Conservation (phyloP, 2,329 filamentous ascomycete species). For the Lecanicillium sp. region DNA sequence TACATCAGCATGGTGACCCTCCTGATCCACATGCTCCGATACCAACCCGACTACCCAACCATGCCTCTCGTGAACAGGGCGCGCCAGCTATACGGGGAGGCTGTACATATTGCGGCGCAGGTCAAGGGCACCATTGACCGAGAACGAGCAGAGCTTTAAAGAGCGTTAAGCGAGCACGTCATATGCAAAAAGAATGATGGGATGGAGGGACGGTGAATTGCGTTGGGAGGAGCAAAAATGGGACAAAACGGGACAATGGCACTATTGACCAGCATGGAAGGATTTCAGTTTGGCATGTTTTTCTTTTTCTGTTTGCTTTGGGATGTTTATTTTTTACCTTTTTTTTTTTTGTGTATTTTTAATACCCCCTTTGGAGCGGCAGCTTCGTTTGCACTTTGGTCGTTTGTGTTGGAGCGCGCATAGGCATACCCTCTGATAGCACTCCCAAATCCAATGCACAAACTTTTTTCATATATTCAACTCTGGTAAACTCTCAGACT, state of each 20-base stretch:
- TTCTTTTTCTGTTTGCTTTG: not conserved
- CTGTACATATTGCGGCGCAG: slow-evolving; percentile 18
- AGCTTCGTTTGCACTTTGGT: not conserved
- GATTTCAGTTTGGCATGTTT: not conserved
- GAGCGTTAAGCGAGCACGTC: no score
- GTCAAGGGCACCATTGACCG: slow-evolving; percentile 23
- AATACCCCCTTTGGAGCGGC: not conserved
- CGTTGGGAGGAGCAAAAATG: no score
- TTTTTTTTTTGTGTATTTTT: not conserved
- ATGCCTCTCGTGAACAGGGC: slow-evolving; percentile 46
- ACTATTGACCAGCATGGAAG: slow-evolving; percentile 16
- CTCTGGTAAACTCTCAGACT: no score
- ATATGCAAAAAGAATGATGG: no score
- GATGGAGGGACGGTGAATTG: no score
- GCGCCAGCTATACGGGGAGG: slow-evolving; percentile 26
- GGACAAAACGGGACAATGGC: slow-evolving; percentile 22
- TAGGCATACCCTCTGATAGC: no score
- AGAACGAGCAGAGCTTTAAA: slow-evolving; percentile 23
- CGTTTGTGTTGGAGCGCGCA: no score
- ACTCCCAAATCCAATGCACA: no score
- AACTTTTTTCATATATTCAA: no score
- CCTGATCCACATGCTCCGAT: slow-evolving; percentile 58
- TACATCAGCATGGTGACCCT: slow-evolving; percentile 68
- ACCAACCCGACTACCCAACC: slow-evolving; percentile 51
- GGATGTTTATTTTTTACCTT: not conserved